Evolutionary conservation across 106 monocot genomes (phyloP), one percentile per base, ranked within the genome.

Genomic region (Amphibolis antarctica): DNA sequence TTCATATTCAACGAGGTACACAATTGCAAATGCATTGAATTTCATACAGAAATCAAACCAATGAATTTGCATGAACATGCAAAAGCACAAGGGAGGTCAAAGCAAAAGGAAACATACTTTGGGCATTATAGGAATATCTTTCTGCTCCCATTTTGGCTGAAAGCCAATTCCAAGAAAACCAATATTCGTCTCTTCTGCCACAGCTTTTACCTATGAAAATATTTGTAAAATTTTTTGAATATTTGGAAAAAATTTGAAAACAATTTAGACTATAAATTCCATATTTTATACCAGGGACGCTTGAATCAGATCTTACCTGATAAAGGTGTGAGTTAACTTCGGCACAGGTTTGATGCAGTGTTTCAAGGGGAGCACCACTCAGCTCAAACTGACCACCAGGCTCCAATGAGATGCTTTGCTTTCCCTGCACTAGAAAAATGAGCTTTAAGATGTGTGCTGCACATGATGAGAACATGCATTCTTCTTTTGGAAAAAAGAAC

Each of bases 371-470:
- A 53, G 94, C 94, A 28, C 94, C 94, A 76, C 94, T 96, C 42
- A 96, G 89, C 71, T 96, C 94, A 86, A 96, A 89, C 65, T 96
- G 94, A 55, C 94, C 94, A 69, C 94, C 94, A 44, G 94, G 89
- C 65, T 96, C 94, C 31, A 96, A 56, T 62, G 94, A 89, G 45
- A 96, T 90, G 71, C 82, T 96, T 78, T 89, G 89, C 63, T 89
- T 89, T 13, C 89, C 94, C 94, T 96, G 76, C 17, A 58, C 62
- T 36, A 53, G 46, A 63, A 44, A 36, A 31, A n/a, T 12, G 5
- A 49, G 14, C 48, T 49, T 49, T 1, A 10, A 1, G 22, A 43
- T 9, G 20, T 30, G 19, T 61, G 15, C 17, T 57, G 27, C 10
- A 11, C 28, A 26, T 12, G 4, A 26, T 1, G n/a, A 49, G 13